phyloP scores from a whole-genome alignment of 495 filamentous ascomycete species.

The Aspergillus coremiiformis region DNA sequence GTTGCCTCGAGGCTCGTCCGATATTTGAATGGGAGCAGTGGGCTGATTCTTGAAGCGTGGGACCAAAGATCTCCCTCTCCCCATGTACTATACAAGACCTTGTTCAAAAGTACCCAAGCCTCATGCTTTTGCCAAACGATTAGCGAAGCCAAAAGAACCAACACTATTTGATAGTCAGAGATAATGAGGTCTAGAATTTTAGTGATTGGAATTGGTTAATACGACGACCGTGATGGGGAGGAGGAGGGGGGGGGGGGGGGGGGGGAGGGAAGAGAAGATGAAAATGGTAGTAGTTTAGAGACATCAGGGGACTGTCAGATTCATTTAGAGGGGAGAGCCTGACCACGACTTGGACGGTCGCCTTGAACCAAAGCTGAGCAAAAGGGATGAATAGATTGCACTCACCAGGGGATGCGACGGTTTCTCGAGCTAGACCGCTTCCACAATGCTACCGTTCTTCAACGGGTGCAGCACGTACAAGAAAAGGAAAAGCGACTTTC shows the following conservation, averaged over 20 bases:
- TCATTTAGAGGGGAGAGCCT: conserved; percentile 1
- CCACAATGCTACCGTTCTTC: conserved; percentile 14
- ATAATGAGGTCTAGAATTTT: not conserved
- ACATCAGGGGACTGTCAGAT: not conserved
- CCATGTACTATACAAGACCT: conserved; percentile 9
- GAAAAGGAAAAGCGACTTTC: conserved; percentile 5
- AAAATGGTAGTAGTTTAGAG: not conserved
- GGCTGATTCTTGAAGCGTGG: not conserved
- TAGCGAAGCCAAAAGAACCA: not conserved
- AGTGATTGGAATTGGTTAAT: not conserved
- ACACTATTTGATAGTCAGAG: conserved; percentile 9
- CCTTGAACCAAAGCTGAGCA: not conserved
- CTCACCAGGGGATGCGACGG: conserved; percentile 11
- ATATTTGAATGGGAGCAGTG: not conserved
- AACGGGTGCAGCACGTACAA: conserved; percentile 6
- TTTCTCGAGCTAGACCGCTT: conserved; percentile 2
- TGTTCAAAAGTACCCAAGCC: conserved; percentile 5
- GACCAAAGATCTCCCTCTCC: conserved; percentile 2
- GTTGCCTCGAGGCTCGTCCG: not conserved
- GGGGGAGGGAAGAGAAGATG: not conserved
- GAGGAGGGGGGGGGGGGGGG: too few relatives aligned
- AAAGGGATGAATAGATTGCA: conserved; percentile 4
- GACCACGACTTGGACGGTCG: not conserved
- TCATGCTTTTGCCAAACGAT: not conserved
- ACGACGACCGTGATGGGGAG: too few relatives aligned